Percentiles rank a stretch among this genome's conserved stretches.
Evolutionary conservation across 768 basidiomycete species (phyloP).

Genomic region (Tephrocybe sp.): DNA sequence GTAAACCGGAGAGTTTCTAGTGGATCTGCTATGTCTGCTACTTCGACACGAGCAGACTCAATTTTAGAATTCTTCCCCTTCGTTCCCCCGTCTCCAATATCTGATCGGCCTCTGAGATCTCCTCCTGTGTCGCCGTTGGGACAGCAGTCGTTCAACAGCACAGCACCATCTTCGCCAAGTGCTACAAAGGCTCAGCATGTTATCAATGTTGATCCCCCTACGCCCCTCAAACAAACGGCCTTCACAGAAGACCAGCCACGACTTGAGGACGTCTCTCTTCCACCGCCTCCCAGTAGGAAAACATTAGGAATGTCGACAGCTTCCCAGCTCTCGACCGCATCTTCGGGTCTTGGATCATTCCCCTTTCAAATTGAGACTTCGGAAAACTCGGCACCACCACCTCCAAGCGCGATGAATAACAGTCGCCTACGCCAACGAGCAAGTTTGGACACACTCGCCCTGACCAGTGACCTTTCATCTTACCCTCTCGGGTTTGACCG

Average conservation of each 20-base stretch:
- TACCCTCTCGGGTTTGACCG: constrained; percentile 77
- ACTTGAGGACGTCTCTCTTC: constrained; percentile 29
- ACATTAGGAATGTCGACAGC: constrained; percentile 70
- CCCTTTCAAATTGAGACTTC: constrained; percentile 83
- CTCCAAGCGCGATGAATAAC: constrained; percentile 36
- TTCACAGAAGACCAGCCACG: constrained; percentile 25
- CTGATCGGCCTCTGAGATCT: constrained; percentile 72
- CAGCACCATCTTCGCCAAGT: constrained; percentile 54
- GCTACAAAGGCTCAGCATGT: constrained; percentile 44
- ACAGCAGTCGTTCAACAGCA: constrained; percentile 48
- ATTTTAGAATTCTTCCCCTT: constrained; percentile 87
- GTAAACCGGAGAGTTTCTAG: constrained; percentile 53
- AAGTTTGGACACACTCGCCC: constrained; percentile 80
- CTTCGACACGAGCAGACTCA: constrained; percentile 76
- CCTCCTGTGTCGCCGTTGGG: constrained; percentile 72
- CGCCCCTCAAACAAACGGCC: constrained; percentile 55
- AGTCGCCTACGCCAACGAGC: constrained; percentile 71
- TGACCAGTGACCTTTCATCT: constrained; percentile 81
- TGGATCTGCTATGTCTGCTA: constrained; percentile 62
- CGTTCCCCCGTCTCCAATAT: constrained; percentile 86
- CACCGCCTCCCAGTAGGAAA: constrained; percentile 57
- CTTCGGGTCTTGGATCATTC: constrained; percentile 81
- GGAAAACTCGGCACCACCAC: constrained; percentile 30
- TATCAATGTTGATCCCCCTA: constrained; percentile 41
- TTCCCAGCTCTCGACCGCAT: constrained; percentile 75